Base-by-base conservation (phyloP, 2,329 filamentous ascomycete genomes). In the Dendrostoma leiphaemia region DNA sequence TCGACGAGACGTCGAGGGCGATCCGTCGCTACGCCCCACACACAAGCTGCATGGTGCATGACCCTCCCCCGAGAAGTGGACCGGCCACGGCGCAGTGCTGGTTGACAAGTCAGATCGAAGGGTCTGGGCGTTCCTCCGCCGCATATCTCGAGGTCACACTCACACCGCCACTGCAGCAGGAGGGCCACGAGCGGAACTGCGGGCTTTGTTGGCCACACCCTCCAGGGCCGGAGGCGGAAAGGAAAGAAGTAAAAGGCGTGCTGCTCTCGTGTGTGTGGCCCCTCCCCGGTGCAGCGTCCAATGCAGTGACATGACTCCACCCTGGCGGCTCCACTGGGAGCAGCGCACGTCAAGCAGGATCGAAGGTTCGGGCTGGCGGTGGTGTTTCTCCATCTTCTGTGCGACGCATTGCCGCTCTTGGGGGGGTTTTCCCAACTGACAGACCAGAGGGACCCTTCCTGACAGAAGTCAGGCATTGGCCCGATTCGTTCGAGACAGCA, bases 11-110 rank as follows among this genome's bases (percentile, higher is more conserved):
- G 4, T 3, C 21, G 19, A 24, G 49, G 52, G 34, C 59, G 58
- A 57, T 48, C 59, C 56, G 46, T 40, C 29, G 4, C 13, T 3
- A 19, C 43, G 60, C 48, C 52, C 56, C 55, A 52, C 49, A 47
- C 49, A 19, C n/a, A n/a, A n/a, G 15, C 46, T 38, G 46, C 46
- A 48, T n/a, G 24, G 46, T 48, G 46, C 46, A 21, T n/a, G 10
- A 29, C 40, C 41, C 53, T 44, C 28, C 40, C 41, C 31, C 40
- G 15, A 26, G 48, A 41, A 37, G 23, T 41, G 53, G 47, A 19
- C 41, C 43, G 24, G 40, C 40, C 24, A 34, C 13, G 41, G 26
- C 26, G 23, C 47, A 29, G 28, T 47, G 28, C 45, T 21, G 29
- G 47, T 49, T 48, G 38, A 41, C 32, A 47, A 51, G 48, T 32